A percentile compares a stretch with the other conserved stretches of the same genome.
These are phyloP conservation scores for Telfairia occidentalis DNA, from an alignment of 331 rosid genomes.

Conservation along the genomic window DNA sequence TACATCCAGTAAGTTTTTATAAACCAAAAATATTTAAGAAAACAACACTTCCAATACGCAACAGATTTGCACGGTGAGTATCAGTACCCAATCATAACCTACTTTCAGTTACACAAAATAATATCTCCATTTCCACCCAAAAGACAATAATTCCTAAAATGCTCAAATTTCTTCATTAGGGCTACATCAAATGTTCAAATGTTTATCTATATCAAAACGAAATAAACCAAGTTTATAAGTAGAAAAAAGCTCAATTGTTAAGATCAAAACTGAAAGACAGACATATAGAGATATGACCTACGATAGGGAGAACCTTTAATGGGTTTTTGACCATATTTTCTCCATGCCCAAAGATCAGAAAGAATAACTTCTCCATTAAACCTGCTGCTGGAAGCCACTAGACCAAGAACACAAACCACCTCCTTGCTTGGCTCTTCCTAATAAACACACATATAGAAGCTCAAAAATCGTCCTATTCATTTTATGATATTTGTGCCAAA, in stretches of 20 bases:
- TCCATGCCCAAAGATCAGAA: slow-evolving; percentile 99
- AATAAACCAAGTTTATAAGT: too few species aligned
- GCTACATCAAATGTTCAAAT: too few species aligned
- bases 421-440: slow-evolving; percentile 87
- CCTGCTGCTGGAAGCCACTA: slow-evolving; percentile 73
- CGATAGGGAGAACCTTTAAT: slow-evolving; percentile 97
- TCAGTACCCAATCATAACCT: neutral
- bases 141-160: neutral
- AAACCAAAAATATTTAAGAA: neutral
- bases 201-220: too few species aligned
- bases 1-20: neutral
- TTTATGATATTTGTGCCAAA: neutral
- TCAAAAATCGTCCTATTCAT: neutral
- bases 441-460: neutral
- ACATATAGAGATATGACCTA: too few species aligned
- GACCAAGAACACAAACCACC: slow-evolving; percentile 91
- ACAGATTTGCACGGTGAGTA: neutral
- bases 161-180: neutral
- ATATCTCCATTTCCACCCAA: neutral
- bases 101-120: neutral
- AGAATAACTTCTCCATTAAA: slow-evolving; percentile 92
- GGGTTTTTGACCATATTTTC: slow-evolving; percentile 98
- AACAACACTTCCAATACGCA: neutral
- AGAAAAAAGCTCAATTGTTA: too few species aligned
- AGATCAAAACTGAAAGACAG: too few species aligned